Base-by-base conservation (phyloP, 1,284 basidiomycete genomes). In the Apiotrichum siamense region DNA sequence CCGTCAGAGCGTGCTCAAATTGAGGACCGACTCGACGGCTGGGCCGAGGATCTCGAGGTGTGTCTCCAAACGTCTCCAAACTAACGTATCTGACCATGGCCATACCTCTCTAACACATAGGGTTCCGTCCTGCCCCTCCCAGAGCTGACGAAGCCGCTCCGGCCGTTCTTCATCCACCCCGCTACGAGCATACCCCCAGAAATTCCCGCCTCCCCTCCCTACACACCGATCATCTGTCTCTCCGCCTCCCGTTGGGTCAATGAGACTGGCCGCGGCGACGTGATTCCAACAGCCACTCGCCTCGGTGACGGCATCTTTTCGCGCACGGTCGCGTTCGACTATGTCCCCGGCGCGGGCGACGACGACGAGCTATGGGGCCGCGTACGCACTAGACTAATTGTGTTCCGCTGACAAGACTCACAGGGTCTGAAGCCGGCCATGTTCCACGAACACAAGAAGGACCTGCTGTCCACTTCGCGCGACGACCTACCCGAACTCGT, bases 41-140 rank as follows among this genome's bases (percentile, higher is more conserved):
- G 91, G 90, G 81, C 83, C 1, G 78, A 77, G 3, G 84, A 83
- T 68, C 82, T 97, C 3, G 55, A 69, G 40, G 74, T 74, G 40
- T 45, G 68, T n/a, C 11, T 35, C 18, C n/a, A 35, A 7, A 35
- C 33, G 7, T 13, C 33, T 35, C 3, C 5, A 13, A n/a, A 17
- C n/a, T 55, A 3, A 4, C 7, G 3, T 21, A 36, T 32, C 7
- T 27, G 15, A 41, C 20, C 13, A 21, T 21, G 26, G 18, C 36
- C 44, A 7, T 29, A 2, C 36, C 12, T 38, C 17, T 5, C 35
- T 39, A 17, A 39, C 20, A 9, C 18, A 27, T 46, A 75, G 72
- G 39, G 49, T 0, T 75, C 74, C 3, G 63, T 67, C 7, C 59
- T 76, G 11, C 59, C 67, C 1, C 54, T 76, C 0, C 73, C 73